Evolutionary conservation across 345 rosid genomes (phyloP).

Genomic region (Diplotaxis tenuifolia): DNA sequence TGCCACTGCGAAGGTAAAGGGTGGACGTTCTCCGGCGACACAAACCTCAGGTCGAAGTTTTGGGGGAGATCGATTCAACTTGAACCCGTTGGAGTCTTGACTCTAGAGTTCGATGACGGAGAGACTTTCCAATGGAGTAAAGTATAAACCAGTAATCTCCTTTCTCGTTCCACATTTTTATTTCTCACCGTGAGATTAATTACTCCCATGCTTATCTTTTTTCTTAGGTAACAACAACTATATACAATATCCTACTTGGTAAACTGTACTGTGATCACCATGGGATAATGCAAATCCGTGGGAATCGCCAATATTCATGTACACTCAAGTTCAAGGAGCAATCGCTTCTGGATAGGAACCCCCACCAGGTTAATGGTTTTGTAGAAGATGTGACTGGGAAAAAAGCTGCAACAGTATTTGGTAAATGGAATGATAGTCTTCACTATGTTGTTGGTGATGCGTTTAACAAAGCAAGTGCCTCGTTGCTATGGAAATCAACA

Average conservation of each 20-base stretch:
- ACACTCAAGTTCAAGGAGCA: constrained; percentile 87
- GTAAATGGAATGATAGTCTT: constrained; percentile 88
- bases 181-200: constrained; percentile 9
- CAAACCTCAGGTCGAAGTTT: constrained; percentile 83
- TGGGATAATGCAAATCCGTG: constrained; percentile 76
- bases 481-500: constrained; percentile 75
- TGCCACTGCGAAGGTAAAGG: constrained; percentile 71
- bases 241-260: constrained; percentile 88
- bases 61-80: constrained; percentile 99
- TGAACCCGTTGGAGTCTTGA: constrained; percentile 83
- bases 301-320: constrained; percentile 80
- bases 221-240: constrained; percentile 80
- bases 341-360: constrained; percentile 85
- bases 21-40: constrained; percentile 97
- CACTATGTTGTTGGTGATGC: background rate
- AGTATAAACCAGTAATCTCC: constrained; percentile 39
- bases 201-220: constrained; percentile 9
- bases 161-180: background rate
- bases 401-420: constrained; percentile 65
- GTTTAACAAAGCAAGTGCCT: constrained; percentile 46
- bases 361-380: constrained; percentile 89
- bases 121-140: constrained; percentile 96
- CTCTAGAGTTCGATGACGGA: constrained; percentile 93
- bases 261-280: constrained; percentile 93
- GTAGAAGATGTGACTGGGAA: constrained; percentile 71